Base-by-base conservation (phyloP, 108 stramenopile species). In the Parietichytrium sp. region DNA sequence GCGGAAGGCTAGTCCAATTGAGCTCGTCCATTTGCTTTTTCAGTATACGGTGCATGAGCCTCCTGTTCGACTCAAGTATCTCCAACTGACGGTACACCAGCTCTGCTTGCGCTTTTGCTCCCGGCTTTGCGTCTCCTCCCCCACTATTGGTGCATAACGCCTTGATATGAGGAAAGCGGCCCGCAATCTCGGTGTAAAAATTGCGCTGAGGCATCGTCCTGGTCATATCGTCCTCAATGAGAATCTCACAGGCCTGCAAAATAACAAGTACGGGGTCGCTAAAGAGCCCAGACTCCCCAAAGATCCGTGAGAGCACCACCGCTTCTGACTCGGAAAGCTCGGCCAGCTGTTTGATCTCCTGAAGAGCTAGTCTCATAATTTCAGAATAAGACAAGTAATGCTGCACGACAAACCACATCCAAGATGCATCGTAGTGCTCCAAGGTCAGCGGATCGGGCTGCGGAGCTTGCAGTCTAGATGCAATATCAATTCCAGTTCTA, bases 381-480 rank as follows among this genome's bases (percentile, higher is more conserved):
- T 72, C 38, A 1, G 61, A 7, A 20, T 72, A 72, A 33, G 61
- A 45, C 16, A 72, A 42, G 33, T 72, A 72, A 25, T 72, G 36
- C 33, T 72, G 61, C 13, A 72, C 20, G 10, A 72, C 61, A 42
- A 72, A 72, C 61, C 61, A 72, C 61, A 72, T 72, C 61, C 61
- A 72, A 16, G 36, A 42, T 42, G 61, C 38, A 33, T 72, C 61
- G 4, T 45, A 72, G n/a, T 38, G 36, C 33, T 16, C 61, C n/a
- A n/a, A n/a, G 42, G 38, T 72, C 6, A 38, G 20, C 1, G 61
- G 6, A 33, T 72, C 42, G 61, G 20, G 38, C 6, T 27, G 61
- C 33, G 61, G 27, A 53, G 0, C 52, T 53, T 15, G 12, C 12
- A 23, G 52, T n/a, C 52, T 7, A 1, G 52, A 27, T 23, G 52